Evolutionary conservation across 2,329 filamentous ascomycete genomes (phyloP), one percentile per base, ranked within the genome.

Genomic region (Colletotrichum tanaceti): DNA sequence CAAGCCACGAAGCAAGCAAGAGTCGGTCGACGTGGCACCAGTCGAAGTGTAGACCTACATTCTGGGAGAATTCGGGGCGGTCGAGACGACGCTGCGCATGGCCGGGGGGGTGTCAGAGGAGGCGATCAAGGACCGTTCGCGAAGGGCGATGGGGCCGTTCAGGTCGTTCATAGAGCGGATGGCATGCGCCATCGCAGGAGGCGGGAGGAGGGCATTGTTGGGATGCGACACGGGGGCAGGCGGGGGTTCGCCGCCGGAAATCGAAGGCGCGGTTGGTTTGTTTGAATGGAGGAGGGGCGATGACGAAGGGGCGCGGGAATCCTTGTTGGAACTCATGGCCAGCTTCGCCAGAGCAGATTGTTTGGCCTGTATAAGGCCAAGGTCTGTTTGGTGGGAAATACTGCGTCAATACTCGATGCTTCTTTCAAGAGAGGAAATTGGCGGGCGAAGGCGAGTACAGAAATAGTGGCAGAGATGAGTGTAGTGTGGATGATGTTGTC

Each of bases 1-100:
- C 38, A 18, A 52, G 13, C 41, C 14, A 49, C 53, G 54, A 53
- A 64, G 55, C 54, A 55, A 61, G 47, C 32, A 67, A 58, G 55
- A 22, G 13, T 35, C n/a, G 7, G 52, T 50, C 50, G 61, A 59
- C 54, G 60, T 35, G 16, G 13, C 16, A 57, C 35, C 16, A 47
- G 28, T 54, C 5, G 39, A 11, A n/a, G 78, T 35, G 24, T 24
- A 24, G 28, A 79, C 86, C 82, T 77, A 88, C 86, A 89, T 85
- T 76, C 86, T 82, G 54, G 87, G 87, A 32, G 87, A 89, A 41
- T 79, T 85, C 46, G 87, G 86, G 16, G 87, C 86, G 46, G 87
- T 89, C 7, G 87, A 89, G 18, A 83, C 83, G 66, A 87, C 82
- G 75, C 87, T 89, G 70, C 85, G 83, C 63, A 85, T 82, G 72